These are phyloP conservation scores for Graphiopsis chlorocephala DNA, from an alignment of 2,329 filamentous ascomycete genomes.

Conservation along the genomic window DNA sequence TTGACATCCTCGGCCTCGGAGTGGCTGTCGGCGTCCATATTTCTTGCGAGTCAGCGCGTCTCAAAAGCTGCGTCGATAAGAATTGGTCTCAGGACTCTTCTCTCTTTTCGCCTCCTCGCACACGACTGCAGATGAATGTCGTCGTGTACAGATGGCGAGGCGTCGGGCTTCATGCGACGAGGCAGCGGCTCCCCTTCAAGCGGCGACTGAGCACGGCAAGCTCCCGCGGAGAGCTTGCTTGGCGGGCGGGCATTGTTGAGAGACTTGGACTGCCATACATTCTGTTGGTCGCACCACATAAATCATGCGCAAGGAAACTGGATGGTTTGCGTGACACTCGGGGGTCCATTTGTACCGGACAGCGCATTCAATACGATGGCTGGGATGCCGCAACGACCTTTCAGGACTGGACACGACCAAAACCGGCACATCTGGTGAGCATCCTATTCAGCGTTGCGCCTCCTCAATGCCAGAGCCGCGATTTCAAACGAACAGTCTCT, in stretches of 20 bases:
- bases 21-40: conserved; percentile 12
- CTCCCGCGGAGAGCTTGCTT: not conserved
- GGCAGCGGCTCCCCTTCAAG: not conserved
- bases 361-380: not conserved
- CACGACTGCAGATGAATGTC: not conserved
- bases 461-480: not conserved
- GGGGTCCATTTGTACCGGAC: not conserved
- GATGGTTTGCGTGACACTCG: not conserved
- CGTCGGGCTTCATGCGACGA: not conserved
- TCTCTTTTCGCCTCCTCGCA: not conserved
- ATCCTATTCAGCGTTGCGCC: not conserved
- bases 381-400: not conserved
- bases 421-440: not conserved
- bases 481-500: not conserved
- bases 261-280: not conserved
- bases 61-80: not conserved
- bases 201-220: conserved; percentile 1
- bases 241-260: not conserved
- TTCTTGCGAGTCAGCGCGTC: not conserved
- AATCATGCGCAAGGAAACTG: not conserved
- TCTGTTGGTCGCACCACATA: not conserved
- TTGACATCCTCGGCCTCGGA: conserved; percentile 14
- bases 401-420: not conserved
- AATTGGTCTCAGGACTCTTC: not conserved
- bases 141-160: not conserved